Base-by-base conservation (phyloP, 2,329 filamentous ascomycete genomes). In the Colletotrichum shisoi region DNA sequence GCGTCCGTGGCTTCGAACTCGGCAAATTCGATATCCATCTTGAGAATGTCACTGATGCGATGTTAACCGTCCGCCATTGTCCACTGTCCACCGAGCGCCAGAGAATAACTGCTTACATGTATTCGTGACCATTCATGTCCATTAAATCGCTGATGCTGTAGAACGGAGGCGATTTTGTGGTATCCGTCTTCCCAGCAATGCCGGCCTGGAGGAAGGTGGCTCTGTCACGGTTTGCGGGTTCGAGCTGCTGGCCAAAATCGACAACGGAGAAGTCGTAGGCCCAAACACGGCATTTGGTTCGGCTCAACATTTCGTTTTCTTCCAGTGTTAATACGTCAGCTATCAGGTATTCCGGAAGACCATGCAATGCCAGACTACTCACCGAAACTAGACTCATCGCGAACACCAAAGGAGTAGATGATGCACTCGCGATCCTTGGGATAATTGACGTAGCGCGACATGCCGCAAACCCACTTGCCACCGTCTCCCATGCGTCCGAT, bases 391-490 rank as follows among this genome's bases (percentile, higher is more conserved):
- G 77, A 79, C 70, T 81, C 78, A 67, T 75, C 72, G 53, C 70
- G 69, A 11, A 77, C 72, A 45, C 79, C 79, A 58, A 81, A 80
- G 17, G 75, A 77, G 70, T 81, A 81, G 65, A 80, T 74, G 61
- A 78, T 64, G 58, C 74, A 75, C 12, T 74, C 71, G 39, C 57
- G 66, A 40, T 61, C 67, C 27, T 57, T 65, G 13, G 70, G 69
- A 52, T 71, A 69, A 13, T 70, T 70, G 67, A 77, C 76, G 63
- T 76, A 78, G n/a, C 73, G 70, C 7, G 73, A 75, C 76, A 80
- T 78, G 44, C 79, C 79, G 70, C 79, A 81, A 15, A 80, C 75
- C 76, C 78, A 79, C 69, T 81, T 81, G 24, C 79, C 79, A n/a
- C 79, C 79, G 45, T 80, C 78, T 37, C 79, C 79, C 5, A 79